A percentile compares a stretch with the other conserved stretches of the same genome.
These are phyloP conservation scores for Penicillium sp. DNA, from an alignment of 2,329 filamentous ascomycete species.

Conservation along the genomic window DNA sequence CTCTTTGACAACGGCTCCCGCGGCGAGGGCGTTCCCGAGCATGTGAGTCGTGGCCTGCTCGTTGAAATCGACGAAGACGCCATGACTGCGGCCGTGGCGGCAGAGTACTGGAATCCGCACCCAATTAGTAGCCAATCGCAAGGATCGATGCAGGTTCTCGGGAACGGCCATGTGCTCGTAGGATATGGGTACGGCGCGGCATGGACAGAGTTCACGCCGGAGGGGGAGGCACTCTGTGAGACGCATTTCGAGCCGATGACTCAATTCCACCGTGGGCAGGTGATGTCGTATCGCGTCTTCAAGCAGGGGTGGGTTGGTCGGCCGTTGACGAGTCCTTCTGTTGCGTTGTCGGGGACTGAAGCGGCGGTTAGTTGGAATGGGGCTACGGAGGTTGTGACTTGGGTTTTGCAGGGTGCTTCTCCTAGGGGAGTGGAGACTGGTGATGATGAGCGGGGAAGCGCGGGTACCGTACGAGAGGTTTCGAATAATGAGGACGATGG, in stretches of 20 bases:
- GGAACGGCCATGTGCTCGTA: slow-evolving; percentile 49
- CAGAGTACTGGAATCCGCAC: slow-evolving; percentile 44
- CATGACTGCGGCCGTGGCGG: slow-evolving; percentile 48
- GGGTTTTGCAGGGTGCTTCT: slow-evolving; percentile 29
- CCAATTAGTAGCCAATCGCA: slow-evolving; percentile 46
- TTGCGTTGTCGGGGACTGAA: slow-evolving; percentile 22
- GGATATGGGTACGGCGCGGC: slow-evolving; percentile 55
- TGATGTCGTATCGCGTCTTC: slow-evolving; percentile 57
- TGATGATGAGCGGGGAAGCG: background rate
- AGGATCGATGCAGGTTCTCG: slow-evolving; percentile 48
- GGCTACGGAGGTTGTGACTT: slow-evolving; percentile 38
- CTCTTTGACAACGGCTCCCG: slow-evolving; percentile 46
- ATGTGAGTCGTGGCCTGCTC: slow-evolving; percentile 48
- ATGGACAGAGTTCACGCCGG: slow-evolving; percentile 55
- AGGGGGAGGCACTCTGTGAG: slow-evolving; percentile 53
- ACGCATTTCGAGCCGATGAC: slow-evolving; percentile 47
- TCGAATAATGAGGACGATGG: background rate
- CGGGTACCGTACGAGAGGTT: background rate
- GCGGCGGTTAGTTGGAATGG: slow-evolving; percentile 40
- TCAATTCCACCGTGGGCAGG: slow-evolving; percentile 37
- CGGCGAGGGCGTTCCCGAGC: slow-evolving; percentile 20
- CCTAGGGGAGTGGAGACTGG: background rate
- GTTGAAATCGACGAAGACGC: slow-evolving; percentile 44
- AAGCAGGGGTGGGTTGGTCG: slow-evolving; percentile 55
- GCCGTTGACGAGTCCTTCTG: slow-evolving; percentile 44